Evolutionary conservation across 1,139 yeast species (phyloP).

Genomic region (Pichia terricola): DNA sequence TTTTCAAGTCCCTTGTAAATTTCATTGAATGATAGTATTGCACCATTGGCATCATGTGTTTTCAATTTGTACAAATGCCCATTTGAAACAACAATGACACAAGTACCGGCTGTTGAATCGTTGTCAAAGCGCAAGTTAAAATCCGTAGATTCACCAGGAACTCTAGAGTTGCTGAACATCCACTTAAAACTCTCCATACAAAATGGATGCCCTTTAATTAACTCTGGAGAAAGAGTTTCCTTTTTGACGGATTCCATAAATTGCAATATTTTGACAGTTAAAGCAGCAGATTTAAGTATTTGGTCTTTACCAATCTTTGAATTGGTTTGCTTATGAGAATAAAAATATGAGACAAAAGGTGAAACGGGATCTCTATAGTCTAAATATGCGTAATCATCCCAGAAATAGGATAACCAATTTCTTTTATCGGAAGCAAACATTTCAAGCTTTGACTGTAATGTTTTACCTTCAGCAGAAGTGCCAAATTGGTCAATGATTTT

Average conservation of each 20-base stretch:
- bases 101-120: slow-evolving; percentile 42
- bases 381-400: slow-evolving; percentile 93
- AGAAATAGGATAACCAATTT: slow-evolving; percentile 88
- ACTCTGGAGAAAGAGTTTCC: slow-evolving; percentile 66
- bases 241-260: slow-evolving; percentile 47
- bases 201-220: slow-evolving; percentile 70
- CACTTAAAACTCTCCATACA: slow-evolving; percentile 90
- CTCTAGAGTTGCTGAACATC: slow-evolving; percentile 86
- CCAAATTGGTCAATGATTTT: slow-evolving; percentile 54
- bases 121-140: slow-evolving; percentile 43
- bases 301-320: slow-evolving; percentile 54
- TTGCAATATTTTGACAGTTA: slow-evolving; percentile 45
- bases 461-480: slow-evolving; percentile 40
- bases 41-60: slow-evolving; percentile 51
- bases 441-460: slow-evolving; percentile 57
- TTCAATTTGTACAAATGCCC: slow-evolving; percentile 77
- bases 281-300: slow-evolving; percentile 61
- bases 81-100: slow-evolving; percentile 62
- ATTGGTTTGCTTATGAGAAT: slow-evolving; percentile 65
- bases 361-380: slow-evolving; percentile 88
- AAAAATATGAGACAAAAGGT: slow-evolving; percentile 89
- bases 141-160: slow-evolving; percentile 56
- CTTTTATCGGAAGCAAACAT: slow-evolving; percentile 47
- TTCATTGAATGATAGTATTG: slow-evolving; percentile 48
- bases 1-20: slow-evolving; percentile 57